phyloP scores from a whole-genome alignment of 345 rosid species.

The Rhizophora apiculata region DNA sequence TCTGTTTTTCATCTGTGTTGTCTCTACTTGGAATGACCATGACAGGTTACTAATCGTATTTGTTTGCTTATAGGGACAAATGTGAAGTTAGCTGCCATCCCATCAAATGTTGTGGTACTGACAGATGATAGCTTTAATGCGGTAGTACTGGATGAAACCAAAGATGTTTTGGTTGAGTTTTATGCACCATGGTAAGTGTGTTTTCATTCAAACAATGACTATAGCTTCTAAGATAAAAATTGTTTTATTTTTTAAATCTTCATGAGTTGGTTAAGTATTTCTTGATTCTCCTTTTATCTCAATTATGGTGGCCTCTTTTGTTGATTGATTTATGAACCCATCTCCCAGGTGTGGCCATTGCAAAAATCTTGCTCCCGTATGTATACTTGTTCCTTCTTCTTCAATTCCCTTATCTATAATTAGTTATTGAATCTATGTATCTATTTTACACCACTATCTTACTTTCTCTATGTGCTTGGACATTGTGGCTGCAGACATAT shows the following conservation, averaged over 20 bases:
- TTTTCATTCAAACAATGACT: not conserved
- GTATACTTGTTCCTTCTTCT: slow-evolving; percentile 19
- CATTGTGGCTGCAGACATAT: slow-evolving; percentile 44
- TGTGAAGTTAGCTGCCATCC: slow-evolving; percentile 74
- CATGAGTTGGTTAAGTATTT: not conserved
- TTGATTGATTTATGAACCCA: slow-evolving; percentile 14
- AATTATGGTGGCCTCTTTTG: not conserved
- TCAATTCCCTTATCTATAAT: not conserved
- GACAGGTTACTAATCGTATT: slow-evolving; percentile 2
- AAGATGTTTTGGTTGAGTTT: slow-evolving; percentile 95
- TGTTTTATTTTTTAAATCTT: not conserved
- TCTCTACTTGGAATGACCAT: not conserved
- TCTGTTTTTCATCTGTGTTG: not conserved
- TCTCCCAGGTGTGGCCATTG: slow-evolving; percentile 97
- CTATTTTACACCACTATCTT: too few species aligned
- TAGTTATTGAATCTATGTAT: too few species aligned
- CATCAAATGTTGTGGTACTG: slow-evolving; percentile 73
- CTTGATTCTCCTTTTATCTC: not conserved
- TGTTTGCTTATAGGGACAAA: slow-evolving; percentile 61
- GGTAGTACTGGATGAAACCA: slow-evolving; percentile 75
- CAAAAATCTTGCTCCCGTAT: slow-evolving; percentile 94
- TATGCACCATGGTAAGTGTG: slow-evolving; percentile 89
- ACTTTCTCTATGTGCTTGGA: too few species aligned
- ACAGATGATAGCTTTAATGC: slow-evolving; percentile 72
- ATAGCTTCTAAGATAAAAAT: not conserved